Conservation (phyloP, 1,284 basidiomycete genomes). For the Pseudozyma thailandica region DNA sequence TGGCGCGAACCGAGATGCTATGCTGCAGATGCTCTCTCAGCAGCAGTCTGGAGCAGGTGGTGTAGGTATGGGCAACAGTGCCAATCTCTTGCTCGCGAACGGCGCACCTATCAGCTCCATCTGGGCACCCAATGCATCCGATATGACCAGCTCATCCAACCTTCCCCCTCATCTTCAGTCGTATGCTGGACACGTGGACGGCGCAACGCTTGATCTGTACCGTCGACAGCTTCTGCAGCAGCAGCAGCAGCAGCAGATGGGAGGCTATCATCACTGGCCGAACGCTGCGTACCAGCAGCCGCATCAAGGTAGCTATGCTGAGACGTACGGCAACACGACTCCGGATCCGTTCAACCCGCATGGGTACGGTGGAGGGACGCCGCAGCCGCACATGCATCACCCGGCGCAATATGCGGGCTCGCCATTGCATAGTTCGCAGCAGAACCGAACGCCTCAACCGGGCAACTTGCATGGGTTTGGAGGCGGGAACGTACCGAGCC, state of each 20-base stretch:
- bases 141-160: conserved; percentile 5
- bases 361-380: conserved; percentile 15
- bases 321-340: conserved; percentile 29
- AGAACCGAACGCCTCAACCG: conserved; percentile 27
- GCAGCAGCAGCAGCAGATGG: conserved; percentile 18
- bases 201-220: conserved; percentile 10
- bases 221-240: conserved; percentile 17
- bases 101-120: conserved; percentile 46
- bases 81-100: conserved; percentile 28
- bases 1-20: conserved; percentile 1
- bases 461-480: conserved; percentile 17
- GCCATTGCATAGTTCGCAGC: conserved; percentile 2
- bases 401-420: neutral
- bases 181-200: conserved; percentile 7
- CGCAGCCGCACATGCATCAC: conserved; percentile 14
- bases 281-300: conserved; percentile 12
- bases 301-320: conserved; percentile 11
- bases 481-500: neutral
- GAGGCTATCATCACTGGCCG: conserved; percentile 14
- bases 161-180: conserved; percentile 21
- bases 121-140: conserved; percentile 36
- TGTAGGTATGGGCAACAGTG: neutral
- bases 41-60: conserved; percentile 28
- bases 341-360: conserved; percentile 43
- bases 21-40: no score